These are phyloP conservation scores for Rhodotorula graminis DNA, from an alignment of 768 basidiomycete genomes.

Conservation along the genomic window DNA sequence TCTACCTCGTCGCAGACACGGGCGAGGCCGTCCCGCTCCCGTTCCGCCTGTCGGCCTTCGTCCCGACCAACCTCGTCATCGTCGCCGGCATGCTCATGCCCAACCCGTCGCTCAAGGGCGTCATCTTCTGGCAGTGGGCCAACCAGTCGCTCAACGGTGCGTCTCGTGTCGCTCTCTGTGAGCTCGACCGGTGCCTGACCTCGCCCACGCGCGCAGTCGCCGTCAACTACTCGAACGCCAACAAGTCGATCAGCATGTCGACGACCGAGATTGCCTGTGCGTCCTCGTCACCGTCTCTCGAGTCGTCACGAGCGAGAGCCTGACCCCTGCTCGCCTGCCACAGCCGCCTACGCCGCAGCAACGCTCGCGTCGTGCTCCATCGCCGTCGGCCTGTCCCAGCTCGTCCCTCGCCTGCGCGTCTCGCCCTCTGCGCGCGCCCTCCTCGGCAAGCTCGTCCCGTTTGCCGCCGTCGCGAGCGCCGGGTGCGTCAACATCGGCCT, in stretches of 20 bases:
- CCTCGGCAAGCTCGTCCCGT: constrained; percentile 45
- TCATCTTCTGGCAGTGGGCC: constrained; percentile 45
- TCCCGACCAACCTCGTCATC: constrained; percentile 50
- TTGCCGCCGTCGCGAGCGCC: constrained; percentile 49
- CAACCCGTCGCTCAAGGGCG: constrained; percentile 44
- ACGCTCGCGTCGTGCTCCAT: constrained; percentile 49
- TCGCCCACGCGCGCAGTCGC: constrained; percentile 1
- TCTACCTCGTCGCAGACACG: constrained; percentile 44
- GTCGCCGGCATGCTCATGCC: constrained; percentile 52
- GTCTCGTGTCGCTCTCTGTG: not conserved
- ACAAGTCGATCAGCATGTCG: constrained; percentile 49
- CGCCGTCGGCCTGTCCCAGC: constrained; percentile 48
- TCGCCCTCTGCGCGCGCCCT: constrained; percentile 28
- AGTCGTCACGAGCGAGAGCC: not conserved
- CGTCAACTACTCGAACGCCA: constrained; percentile 50
- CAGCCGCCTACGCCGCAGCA: constrained; percentile 48
- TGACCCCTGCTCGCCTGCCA: not conserved
- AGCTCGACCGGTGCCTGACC: too few species aligned
- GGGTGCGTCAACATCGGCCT: constrained; percentile 49
- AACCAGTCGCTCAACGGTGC: constrained; percentile 50
- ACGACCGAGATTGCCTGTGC: constrained; percentile 47
- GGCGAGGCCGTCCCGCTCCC: constrained; percentile 49
- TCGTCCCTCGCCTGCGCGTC: constrained; percentile 46
- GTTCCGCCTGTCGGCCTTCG: constrained; percentile 50
- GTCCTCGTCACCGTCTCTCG: not conserved